Percentiles rank a stretch among this genome's conserved stretches.
Conservation (phyloP, 1,284 basidiomycete genomes). For the Farysia itapuensis region DNA sequence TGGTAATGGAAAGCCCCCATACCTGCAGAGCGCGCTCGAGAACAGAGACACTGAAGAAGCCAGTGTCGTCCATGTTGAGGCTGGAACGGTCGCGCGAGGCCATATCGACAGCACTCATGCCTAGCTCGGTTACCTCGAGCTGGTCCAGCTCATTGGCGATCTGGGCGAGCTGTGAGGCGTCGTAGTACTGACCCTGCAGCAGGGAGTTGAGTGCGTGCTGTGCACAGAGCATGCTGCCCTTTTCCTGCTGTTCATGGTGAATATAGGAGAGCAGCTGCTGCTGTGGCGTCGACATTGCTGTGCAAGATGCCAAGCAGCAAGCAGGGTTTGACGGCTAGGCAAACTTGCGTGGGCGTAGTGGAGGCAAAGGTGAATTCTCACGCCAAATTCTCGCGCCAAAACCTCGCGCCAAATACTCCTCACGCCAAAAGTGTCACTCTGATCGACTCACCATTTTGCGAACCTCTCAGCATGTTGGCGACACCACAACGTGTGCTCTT, state of each 20-base stretch:
- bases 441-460: too few relatives aligned
- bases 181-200: constrained; percentile 54
- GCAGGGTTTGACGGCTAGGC: too few relatives aligned
- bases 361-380: too few relatives aligned
- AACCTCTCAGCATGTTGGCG: too few relatives aligned
- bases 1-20: constrained; percentile 31
- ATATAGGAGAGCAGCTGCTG: constrained; percentile 45
- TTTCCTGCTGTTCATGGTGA: constrained; percentile 52
- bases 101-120: constrained; percentile 23
- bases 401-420: too few relatives aligned
- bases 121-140: constrained; percentile 39
- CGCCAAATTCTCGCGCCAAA: too few relatives aligned
- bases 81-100: constrained; percentile 20
- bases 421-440: too few relatives aligned
- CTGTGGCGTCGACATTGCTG: constrained; percentile 27
- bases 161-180: constrained; percentile 51
- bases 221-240: constrained; percentile 57
- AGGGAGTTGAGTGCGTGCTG: constrained; percentile 56
- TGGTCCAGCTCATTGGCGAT: constrained; percentile 42
- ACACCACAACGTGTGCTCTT: background rate
- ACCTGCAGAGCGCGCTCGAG: constrained; percentile 50
- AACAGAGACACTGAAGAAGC: constrained; percentile 53
- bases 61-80: constrained; percentile 57
- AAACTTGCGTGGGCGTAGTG: too few relatives aligned
- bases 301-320: too few relatives aligned